Evolutionary conservation across 768 basidiomycete species (phyloP).

Genomic region (Phlebiopsis gigantea): DNA sequence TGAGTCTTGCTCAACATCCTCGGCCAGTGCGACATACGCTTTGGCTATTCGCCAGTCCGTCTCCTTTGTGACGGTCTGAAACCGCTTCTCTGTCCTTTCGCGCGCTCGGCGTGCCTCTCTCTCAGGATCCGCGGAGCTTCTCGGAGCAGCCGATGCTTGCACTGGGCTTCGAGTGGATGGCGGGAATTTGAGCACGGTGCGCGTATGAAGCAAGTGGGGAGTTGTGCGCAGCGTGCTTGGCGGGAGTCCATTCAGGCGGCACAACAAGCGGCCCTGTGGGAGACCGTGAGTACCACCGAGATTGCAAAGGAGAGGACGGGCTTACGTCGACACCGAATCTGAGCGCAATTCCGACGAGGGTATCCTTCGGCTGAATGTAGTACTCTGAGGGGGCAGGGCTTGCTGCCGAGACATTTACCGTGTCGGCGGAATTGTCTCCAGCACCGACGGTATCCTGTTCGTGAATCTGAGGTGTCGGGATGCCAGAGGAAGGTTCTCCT

Average conservation of each 20-base stretch:
- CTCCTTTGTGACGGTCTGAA: conserved; percentile 22
- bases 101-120: conserved; percentile 39
- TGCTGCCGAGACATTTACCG: neutral
- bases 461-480: neutral
- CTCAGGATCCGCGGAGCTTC: conserved; percentile 27
- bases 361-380: conserved; percentile 52
- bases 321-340: conserved; percentile 58
- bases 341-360: conserved; percentile 59
- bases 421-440: neutral
- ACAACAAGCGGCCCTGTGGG: conserved; percentile 50
- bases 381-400: conserved; percentile 32
- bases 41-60: conserved; percentile 22
- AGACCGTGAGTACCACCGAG: neutral
- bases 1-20: conserved; percentile 7
- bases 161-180: conserved; percentile 28
- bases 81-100: conserved; percentile 14
- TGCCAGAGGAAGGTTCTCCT: neutral
- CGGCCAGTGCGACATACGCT: conserved; percentile 57
- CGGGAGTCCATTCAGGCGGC: conserved; percentile 62
- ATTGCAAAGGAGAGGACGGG: conserved; percentile 11
- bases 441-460: neutral
- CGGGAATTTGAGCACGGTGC: conserved; percentile 51
- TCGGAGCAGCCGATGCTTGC: conserved; percentile 20
- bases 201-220: conserved; percentile 71
- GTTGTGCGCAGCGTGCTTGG: conserved; percentile 60